phyloP scores from a whole-genome alignment of 1,284 basidiomycete genomes.

The Naganishia albida region DNA sequence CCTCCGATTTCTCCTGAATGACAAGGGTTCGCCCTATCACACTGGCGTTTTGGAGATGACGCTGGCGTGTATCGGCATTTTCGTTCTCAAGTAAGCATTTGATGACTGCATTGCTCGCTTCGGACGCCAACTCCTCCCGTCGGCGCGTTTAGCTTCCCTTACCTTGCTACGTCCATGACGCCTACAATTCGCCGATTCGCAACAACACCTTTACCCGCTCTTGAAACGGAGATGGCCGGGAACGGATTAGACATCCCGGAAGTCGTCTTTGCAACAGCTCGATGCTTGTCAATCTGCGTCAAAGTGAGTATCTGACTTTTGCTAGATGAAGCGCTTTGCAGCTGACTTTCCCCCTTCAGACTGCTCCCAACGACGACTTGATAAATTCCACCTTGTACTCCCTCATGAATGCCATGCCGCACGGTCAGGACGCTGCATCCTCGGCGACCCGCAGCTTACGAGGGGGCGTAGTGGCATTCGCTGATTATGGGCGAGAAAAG shows the following conservation, averaged over 20 bases:
- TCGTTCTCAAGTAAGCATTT: conserved; percentile 70
- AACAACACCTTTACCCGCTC: conserved; percentile 81
- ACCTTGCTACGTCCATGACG: conserved; percentile 73
- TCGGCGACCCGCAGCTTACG: conserved; percentile 51
- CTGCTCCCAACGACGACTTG: conserved; percentile 83
- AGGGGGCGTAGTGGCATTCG: conserved; percentile 36
- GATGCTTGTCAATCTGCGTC: conserved; percentile 85
- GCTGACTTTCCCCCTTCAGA: conserved; percentile 53
- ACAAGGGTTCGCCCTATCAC: conserved; percentile 76
- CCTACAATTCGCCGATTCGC: conserved; percentile 83
- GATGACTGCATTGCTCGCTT: not conserved
- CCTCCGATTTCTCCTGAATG: conserved; percentile 74
- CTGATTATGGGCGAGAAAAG: conserved; percentile 24
- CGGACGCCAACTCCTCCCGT: not conserved
- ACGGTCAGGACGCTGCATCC: conserved; percentile 65
- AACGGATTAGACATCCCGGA: conserved; percentile 56
- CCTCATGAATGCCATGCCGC: conserved; percentile 83
- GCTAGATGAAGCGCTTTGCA: not conserved
- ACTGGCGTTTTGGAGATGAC: conserved; percentile 54
- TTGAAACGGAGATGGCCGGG: conserved; percentile 75
- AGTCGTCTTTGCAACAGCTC: conserved; percentile 77
- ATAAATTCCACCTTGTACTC: conserved; percentile 96
- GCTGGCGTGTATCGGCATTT: conserved; percentile 47
- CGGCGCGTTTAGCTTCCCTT: conserved; percentile 65
- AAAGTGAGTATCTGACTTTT: conserved; percentile 58